Percentiles rank a stretch among this genome's conserved stretches.
Conservation (phyloP, 108 stramenopile species). For the Nitzschia sp. region DNA sequence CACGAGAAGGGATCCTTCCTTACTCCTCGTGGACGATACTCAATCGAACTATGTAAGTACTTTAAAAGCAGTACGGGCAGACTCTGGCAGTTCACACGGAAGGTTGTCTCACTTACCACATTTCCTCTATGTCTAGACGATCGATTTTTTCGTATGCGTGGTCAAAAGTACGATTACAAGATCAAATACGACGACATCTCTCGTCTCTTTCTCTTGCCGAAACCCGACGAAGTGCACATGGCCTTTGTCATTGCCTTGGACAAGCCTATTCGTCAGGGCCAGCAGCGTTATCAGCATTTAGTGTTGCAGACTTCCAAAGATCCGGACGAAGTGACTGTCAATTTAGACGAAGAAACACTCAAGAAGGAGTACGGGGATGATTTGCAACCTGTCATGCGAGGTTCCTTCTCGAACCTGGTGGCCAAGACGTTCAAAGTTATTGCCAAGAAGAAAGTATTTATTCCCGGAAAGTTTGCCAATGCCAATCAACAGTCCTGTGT, state of each 20-base stretch:
- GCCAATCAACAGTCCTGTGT: conserved; percentile 86
- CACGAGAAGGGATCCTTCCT: conserved; percentile 94
- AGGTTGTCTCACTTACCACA: neutral
- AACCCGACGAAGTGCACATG: conserved; percentile 92
- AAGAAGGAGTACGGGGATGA: conserved; percentile 90
- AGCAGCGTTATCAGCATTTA: conserved; percentile 96
- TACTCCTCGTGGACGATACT: conserved; percentile 95
- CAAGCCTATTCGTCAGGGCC: conserved; percentile 97
- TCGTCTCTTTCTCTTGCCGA: conserved; percentile 92
- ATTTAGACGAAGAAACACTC: conserved; percentile 90
- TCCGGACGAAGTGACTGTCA: conserved; percentile 84
- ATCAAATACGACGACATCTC: conserved; percentile 97
- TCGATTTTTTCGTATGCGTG: conserved; percentile 87
- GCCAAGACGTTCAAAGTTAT: conserved; percentile 98
- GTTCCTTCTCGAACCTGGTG: conserved; percentile 92
- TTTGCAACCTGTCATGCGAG: conserved; percentile 88
- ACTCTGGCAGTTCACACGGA: too few species aligned
- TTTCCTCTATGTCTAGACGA: conserved; percentile 52
- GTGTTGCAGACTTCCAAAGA: conserved; percentile 92
- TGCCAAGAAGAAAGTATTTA: conserved; percentile 96
- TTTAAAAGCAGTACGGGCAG: too few species aligned
- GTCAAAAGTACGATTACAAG: conserved; percentile 98
- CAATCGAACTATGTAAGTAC: conserved; percentile 82
- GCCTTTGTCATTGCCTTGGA: conserved; percentile 97
- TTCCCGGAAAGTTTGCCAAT: conserved; percentile 91